Evolutionary conservation across 1,139 yeast species (phyloP).

Genomic region (Saccharomycopsis hybrid): DNA sequence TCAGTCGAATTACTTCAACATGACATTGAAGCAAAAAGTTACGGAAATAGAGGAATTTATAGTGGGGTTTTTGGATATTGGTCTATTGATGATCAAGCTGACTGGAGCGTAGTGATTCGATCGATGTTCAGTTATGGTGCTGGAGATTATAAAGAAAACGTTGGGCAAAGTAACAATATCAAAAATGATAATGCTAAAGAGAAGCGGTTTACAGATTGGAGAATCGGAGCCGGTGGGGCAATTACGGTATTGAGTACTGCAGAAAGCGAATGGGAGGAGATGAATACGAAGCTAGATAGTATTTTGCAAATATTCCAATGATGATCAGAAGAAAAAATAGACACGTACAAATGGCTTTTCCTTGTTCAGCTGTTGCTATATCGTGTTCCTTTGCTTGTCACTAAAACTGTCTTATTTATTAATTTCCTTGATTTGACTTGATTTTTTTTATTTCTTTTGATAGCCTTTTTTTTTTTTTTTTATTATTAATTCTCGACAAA

Average conservation of each 20-base stretch:
- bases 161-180: too few relatives aligned
- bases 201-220: constrained; percentile 40
- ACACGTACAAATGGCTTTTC: too few relatives aligned
- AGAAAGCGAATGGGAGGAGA: constrained; percentile 88
- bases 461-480: too few relatives aligned
- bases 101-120: constrained; percentile 94
- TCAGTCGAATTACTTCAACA: constrained; percentile 76
- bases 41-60: constrained; percentile 67
- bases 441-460: too few relatives aligned
- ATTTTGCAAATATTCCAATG: constrained; percentile 58
- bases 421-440: too few relatives aligned
- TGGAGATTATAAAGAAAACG: too few relatives aligned
- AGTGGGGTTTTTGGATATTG: constrained; percentile 96
- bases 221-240: constrained; percentile 98
- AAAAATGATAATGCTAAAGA: constrained; percentile 21
- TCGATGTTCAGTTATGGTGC: constrained; percentile 65
- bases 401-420: too few relatives aligned
- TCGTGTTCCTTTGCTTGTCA: too few relatives aligned
- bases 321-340: too few relatives aligned
- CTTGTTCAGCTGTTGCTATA: too few relatives aligned
- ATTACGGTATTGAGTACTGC: constrained; percentile 81
- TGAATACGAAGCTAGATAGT: constrained; percentile 72
- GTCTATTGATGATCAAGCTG: constrained; percentile 83
- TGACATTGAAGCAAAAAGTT: constrained; percentile 33
- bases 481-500: too few relatives aligned